A percentile compares a stretch with the other conserved stretches of the same genome.
Conservation (phyloP, 78 protist species). For the Creolimax fragrantissima region DNA sequence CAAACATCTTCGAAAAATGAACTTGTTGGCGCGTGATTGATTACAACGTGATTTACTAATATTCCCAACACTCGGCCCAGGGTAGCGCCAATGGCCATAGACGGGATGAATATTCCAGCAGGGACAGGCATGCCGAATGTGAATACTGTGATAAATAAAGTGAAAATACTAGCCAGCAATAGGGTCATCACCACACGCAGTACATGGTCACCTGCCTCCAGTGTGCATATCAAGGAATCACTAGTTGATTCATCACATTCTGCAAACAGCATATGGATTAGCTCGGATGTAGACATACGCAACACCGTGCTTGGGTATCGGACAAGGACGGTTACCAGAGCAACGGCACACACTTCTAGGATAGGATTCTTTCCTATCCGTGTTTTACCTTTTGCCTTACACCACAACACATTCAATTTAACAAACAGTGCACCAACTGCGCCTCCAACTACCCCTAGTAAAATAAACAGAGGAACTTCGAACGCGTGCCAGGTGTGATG, state of each 20-base stretch:
- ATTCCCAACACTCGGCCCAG: constrained; percentile 42
- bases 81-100: constrained; percentile 46
- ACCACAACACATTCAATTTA: not conserved
- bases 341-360: not conserved
- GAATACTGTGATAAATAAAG: not conserved
- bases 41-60: not conserved
- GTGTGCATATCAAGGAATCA: not conserved
- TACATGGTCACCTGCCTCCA: not conserved
- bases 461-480: constrained; percentile 32
- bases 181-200: not conserved
- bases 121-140: constrained; percentile 36
- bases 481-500: constrained; percentile 29
- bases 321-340: not conserved
- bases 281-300: not conserved
- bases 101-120: constrained; percentile 54
- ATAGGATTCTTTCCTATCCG: not conserved
- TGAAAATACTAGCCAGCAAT: not conserved
- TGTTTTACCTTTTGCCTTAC: not conserved
- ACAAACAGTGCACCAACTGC: not conserved
- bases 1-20: not conserved
- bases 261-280: constrained; percentile 6
- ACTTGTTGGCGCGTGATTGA: not conserved
- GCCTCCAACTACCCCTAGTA: constrained; percentile 40
- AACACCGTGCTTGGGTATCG: not conserved
- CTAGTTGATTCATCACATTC: not conserved